A percentile compares a stretch with the other conserved stretches of the same genome.
These are phyloP conservation scores for Trebouxia sp. DNA, from an alignment of 139 green algal species.

Conservation along the genomic window DNA sequence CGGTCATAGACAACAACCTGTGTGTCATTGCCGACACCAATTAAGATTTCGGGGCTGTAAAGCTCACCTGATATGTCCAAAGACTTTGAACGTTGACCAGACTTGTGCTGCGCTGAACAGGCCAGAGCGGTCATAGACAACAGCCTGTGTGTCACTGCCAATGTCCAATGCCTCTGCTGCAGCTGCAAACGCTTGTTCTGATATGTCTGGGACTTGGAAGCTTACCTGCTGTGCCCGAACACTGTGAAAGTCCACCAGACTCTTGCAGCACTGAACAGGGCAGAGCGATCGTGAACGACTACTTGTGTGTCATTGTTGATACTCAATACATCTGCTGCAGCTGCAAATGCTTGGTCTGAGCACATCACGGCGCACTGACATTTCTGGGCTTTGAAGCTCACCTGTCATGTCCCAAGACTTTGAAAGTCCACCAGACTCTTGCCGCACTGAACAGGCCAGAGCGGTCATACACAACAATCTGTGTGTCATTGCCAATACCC, in stretches of 20 bases:
- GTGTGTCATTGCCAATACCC: slow-evolving; percentile 64
- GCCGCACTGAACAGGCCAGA: slow-evolving; percentile 85
- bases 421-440: background rate
- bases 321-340: slow-evolving; percentile 79
- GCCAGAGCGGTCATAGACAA: slow-evolving; percentile 91
- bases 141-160: slow-evolving; percentile 58
- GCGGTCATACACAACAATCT: slow-evolving; percentile 92
- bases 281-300: slow-evolving; percentile 89
- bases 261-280: slow-evolving; percentile 85
- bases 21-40: slow-evolving; percentile 50
- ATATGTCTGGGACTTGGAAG: too few species aligned
- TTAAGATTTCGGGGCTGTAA: too few species aligned
- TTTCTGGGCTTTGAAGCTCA: too few species aligned
- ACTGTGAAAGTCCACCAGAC: slow-evolving; percentile 91
- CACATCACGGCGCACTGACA: background rate
- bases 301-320: slow-evolving; percentile 68
- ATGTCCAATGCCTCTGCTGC: slow-evolving; percentile 84
- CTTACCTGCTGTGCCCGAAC: slow-evolving; percentile 80
- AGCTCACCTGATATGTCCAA: background rate
- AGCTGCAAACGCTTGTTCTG: slow-evolving; percentile 71
- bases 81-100: background rate
- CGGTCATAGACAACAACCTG: slow-evolving; percentile 91
- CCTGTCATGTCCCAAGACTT: background rate
- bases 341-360: slow-evolving; percentile 67
- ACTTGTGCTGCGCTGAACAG: slow-evolving; percentile 78